Percentiles rank a stretch among this genome's conserved stretches.
These are phyloP conservation scores for Cudoniella acicularis DNA, from an alignment of 495 filamentous ascomycete genomes.

Conservation along the genomic window DNA sequence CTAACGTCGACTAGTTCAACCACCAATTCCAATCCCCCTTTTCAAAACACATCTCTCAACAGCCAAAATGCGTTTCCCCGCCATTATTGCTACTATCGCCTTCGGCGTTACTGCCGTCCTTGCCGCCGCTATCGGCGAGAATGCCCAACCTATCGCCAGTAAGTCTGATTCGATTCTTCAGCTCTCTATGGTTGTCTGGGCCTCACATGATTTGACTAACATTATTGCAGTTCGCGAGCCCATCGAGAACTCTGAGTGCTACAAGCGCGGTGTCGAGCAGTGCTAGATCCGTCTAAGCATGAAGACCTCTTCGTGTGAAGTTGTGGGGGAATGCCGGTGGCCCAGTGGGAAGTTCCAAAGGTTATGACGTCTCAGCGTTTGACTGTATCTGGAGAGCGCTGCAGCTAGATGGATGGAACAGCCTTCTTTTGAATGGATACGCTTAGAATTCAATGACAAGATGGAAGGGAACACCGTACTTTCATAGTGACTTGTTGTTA, in stretches of 20 bases:
- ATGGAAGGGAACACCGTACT: background rate
- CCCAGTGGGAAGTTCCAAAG: background rate
- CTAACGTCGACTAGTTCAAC: background rate
- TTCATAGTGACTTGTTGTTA: background rate
- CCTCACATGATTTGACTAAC: background rate
- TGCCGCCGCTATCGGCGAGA: background rate
- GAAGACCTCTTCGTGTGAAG: background rate
- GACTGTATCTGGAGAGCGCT: background rate
- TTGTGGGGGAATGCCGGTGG: background rate
- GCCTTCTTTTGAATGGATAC: background rate
- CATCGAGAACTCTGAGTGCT: background rate
- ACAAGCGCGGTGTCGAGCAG: background rate
- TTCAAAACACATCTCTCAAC: background rate
- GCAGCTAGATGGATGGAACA: background rate
- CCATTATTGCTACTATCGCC: background rate
- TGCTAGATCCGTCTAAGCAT: background rate
- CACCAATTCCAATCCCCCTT: background rate
- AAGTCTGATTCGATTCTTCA: background rate
- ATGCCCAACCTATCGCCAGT: background rate
- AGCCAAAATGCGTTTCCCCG: background rate
- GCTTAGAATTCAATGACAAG: background rate
- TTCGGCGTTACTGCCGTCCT: background rate
- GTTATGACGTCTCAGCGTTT: background rate
- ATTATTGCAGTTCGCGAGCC: background rate
- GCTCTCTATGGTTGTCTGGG: background rate